phyloP scores from a whole-genome alignment of 345 rosid genomes.

The Diplotaxis tenuifolia region DNA sequence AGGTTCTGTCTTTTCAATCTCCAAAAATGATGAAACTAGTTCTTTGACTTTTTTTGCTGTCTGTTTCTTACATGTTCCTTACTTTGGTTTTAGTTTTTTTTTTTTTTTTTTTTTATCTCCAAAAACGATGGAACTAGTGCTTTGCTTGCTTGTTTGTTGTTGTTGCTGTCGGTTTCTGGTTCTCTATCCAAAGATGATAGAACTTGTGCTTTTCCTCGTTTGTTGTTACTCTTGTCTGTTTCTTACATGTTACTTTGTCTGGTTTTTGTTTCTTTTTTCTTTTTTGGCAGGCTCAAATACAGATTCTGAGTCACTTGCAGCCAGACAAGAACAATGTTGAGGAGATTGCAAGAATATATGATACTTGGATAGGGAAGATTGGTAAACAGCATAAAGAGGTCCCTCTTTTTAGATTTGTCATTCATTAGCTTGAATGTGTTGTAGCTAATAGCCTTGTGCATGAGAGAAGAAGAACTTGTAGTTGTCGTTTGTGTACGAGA shows the following conservation, averaged over 20 bases:
- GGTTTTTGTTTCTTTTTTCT: not conserved
- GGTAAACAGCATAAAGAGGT: slow-evolving; percentile 51
- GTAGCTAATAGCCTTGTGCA: not conserved
- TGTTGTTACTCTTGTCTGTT: not conserved
- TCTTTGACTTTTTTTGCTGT: no score
- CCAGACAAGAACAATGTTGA: slow-evolving; percentile 26
- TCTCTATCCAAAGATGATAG: not conserved
- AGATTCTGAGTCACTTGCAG: slow-evolving; percentile 48
- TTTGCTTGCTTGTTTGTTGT: not conserved
- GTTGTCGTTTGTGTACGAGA: not conserved
- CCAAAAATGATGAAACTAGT: not conserved
- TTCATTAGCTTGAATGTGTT: not conserved
- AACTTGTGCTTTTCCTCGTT: not conserved
- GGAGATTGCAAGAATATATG: slow-evolving; percentile 49
- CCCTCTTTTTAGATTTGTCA: not conserved
- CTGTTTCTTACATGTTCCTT: not conserved
- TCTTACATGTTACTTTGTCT: not conserved
- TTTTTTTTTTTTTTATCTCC: not conserved
- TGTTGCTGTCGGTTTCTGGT: not conserved
- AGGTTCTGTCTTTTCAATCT: slow-evolving; percentile 3
- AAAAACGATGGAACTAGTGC: not conserved
- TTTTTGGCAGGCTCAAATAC: slow-evolving; percentile 55
- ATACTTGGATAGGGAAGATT: slow-evolving; percentile 70
- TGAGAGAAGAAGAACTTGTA: not conserved
- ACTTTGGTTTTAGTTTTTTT: no score